Percentiles rank a stretch among this genome's conserved stretches.
These are phyloP conservation scores for Yamadazyma sp. DNA, from an alignment of 1,139 yeast species.

Conservation along the genomic window DNA sequence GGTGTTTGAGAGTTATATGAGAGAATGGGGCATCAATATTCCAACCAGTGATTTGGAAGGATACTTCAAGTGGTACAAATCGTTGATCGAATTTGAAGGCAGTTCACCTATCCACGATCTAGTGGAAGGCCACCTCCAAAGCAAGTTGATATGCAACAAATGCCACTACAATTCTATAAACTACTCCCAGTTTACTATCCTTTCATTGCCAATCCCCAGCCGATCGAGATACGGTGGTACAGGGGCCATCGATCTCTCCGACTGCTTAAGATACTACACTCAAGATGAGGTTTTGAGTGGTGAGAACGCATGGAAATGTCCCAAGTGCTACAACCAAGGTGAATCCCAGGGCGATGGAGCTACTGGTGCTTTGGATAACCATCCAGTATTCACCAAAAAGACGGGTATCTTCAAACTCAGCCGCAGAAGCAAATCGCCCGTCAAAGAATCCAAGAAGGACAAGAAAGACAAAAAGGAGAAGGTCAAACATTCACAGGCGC, in stretches of 20 bases:
- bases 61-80: constrained; percentile 60
- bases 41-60: constrained; percentile 41
- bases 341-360: constrained; percentile 14
- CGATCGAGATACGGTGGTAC: constrained; percentile 1
- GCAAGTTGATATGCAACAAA: constrained; percentile 58
- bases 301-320: constrained; percentile 80
- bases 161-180: constrained; percentile 62
- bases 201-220: constrained; percentile 68
- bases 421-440: constrained; percentile 36
- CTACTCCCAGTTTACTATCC: constrained; percentile 60
- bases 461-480: constrained; percentile 8
- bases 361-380: constrained; percentile 27
- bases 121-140: constrained; percentile 70
- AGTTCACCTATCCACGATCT: constrained; percentile 63
- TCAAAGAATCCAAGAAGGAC: constrained; percentile 20
- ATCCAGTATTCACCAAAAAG: constrained; percentile 38
- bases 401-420: constrained; percentile 38
- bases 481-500: constrained; percentile 4
- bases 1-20: constrained; percentile 26
- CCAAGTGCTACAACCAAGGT: constrained; percentile 50
- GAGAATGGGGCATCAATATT: constrained; percentile 34
- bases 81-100: constrained; percentile 54
- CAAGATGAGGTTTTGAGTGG: constrained; percentile 68
- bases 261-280: constrained; percentile 66
- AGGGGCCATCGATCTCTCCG: constrained; percentile 47